Evolutionary conservation across 345 rosid genomes (phyloP), one percentile per base, ranked within the genome.

Genomic region (Brassica nigra): DNA sequence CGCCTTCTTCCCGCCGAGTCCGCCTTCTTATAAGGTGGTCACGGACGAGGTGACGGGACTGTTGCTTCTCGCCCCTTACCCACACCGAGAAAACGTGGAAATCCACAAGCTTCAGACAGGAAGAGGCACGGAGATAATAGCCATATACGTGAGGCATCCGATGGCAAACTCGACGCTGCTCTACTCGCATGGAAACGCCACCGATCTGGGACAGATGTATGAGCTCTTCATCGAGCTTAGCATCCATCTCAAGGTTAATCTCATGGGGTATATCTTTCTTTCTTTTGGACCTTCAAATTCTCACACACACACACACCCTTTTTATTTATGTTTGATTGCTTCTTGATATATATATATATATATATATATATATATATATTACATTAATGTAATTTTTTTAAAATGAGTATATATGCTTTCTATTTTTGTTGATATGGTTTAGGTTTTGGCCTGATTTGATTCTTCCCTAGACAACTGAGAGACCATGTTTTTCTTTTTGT

Each of bases 121-220:
- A 62, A 88, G 89, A 61, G 94, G 98, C 18, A 84, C 89, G 0
- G 97, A 92, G 92, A 84, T 95, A 33, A 90, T 91, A 61, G 99
- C 92, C 8, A 71, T 95, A 62, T 91, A 92, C 79, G 86, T 92
- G 54, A 84, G 96, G 70, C 90, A 93, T 34, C 99, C 99, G 14
- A 89, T 87, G 94, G 96, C 99, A 18, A 90, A 87, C 55, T 86
- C 97, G 16, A 92, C 99, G 76, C 65, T 95, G 37, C 90, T 95
- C 31, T 95, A 95, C 84, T 95, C 98, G 14, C 99, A 95, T 78
- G 98, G 99, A 1, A 95, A 95, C 90, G 99, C 98, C 42, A 96
- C 98, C 88, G 98, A 93, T 89, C 89, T 95, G 85, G 98, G 99
- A 27, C 97, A 95, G 94, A 90, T 95, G 95, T 95, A 95, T 81